Base-by-base conservation (phyloP, 192 early-diverging fungal genomes). In the Dimargaris cristalligena region DNA sequence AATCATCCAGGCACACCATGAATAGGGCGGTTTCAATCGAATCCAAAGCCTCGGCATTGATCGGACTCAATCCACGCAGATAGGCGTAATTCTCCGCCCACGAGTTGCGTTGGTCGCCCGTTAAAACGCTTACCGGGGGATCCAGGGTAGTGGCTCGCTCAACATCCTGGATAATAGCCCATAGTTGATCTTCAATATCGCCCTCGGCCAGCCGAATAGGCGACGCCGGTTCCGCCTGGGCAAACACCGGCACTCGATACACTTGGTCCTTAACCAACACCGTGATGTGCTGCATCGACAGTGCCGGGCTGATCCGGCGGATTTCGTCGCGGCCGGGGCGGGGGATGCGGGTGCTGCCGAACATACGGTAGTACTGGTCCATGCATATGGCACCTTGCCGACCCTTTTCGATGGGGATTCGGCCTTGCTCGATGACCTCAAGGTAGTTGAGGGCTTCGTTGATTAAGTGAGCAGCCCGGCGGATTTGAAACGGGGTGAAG, bases 301-400 rank as follows among this genome's bases (percentile, higher is more conserved):
- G 44, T 10, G 75, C 64, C 29, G 79, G 74, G 0, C 68, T 51
- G n/a, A n/a, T n/a, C 58, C 81, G 72, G 10, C 75, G 72, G 4
- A 87, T 68, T 41, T 76, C 71, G 64, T 94, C 92, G 54, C 86
- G 85, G 50, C 74, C 78, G 45, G 73, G 73, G 56, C 80, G 75
- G 16, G 92, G 92, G 31, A 92, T 82, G 44, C 92, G 80, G 4
- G 89, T 90, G 50, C 86, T 72, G 6, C 88, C 89, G 65, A 89
- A 86, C 9, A 86, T 57, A 35, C 80, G 65, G 29, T 74, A 72
- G 67, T 92, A 94, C 69, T 94, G 92, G 67, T 85, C 62, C 90
- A 94, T 92, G 65, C 88, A 89, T 34, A 82, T 67, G 14, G 86
- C 75, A 3, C 85, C 81, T 0, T 68, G 68, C 51, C 74, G 78